These are phyloP conservation scores for Macrolepiota dolichaula DNA, from an alignment of 768 basidiomycete genomes.

Conservation along the genomic window DNA sequence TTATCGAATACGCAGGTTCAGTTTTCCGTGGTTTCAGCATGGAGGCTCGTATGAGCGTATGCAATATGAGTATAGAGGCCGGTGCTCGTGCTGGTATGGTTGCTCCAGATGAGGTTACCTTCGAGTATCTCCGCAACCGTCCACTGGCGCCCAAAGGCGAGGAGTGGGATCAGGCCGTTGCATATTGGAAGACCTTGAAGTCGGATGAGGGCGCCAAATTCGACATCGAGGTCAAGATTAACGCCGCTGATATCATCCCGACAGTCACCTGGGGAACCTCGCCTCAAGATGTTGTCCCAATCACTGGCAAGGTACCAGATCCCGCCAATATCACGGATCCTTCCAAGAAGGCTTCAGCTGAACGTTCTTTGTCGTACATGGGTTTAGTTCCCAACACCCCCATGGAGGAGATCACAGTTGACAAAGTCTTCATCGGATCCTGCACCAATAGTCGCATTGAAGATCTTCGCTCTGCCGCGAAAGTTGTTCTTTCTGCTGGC, in stretches of 20 bases:
- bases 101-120: slow-evolving; percentile 85
- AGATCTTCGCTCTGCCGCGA: slow-evolving; percentile 84
- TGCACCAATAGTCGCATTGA: slow-evolving; percentile 95
- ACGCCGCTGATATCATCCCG: slow-evolving; percentile 82
- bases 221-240: slow-evolving; percentile 77
- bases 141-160: slow-evolving; percentile 82
- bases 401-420: slow-evolving; percentile 76
- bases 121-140: slow-evolving; percentile 76
- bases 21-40: slow-evolving; percentile 82
- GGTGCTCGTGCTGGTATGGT: slow-evolving; percentile 93
- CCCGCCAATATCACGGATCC: slow-evolving; percentile 64
- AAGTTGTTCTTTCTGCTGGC: slow-evolving; percentile 72
- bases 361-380: slow-evolving; percentile 84
- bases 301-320: slow-evolving; percentile 78
- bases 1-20: slow-evolving; percentile 90
- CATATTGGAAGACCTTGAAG: slow-evolving; percentile 81
- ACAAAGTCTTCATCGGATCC: slow-evolving; percentile 93
- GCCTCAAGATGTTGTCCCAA: slow-evolving; percentile 83
- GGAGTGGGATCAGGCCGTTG: slow-evolving; percentile 79
- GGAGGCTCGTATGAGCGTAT: slow-evolving; percentile 89
- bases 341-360: slow-evolving; percentile 63
- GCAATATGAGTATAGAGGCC: slow-evolving; percentile 95
- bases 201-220: slow-evolving; percentile 83
- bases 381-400: slow-evolving; percentile 73
- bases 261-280: slow-evolving; percentile 94